Percentiles rank a stretch among this genome's conserved stretches.
Evolutionary conservation across 371 early-diverging fungal genomes (phyloP).

Genomic region (Rhizopus delemar): DNA sequence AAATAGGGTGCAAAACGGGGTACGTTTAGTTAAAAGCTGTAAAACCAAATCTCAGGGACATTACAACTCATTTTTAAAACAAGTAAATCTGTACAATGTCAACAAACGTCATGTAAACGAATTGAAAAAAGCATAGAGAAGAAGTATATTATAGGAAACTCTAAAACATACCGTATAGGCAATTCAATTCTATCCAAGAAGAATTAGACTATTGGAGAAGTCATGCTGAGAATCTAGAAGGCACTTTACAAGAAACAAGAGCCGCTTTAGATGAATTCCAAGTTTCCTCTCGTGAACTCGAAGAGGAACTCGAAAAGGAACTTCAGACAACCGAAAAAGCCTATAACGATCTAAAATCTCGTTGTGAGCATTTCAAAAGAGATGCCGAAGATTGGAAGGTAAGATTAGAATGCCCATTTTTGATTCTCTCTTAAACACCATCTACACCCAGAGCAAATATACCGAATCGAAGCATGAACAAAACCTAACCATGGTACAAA

Average conservation of each 20-base stretch:
- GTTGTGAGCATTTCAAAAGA: slow-evolving; percentile 54
- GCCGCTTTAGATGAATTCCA: slow-evolving; percentile 65
- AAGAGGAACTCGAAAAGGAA: slow-evolving; percentile 67
- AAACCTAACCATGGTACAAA: slow-evolving; percentile 63
- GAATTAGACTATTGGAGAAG: slow-evolving; percentile 62
- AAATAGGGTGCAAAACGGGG: neutral
- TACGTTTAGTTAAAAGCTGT: neutral
- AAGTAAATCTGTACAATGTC: too few relatives aligned
- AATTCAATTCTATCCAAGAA: slow-evolving; percentile 54
- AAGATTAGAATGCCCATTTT: neutral
- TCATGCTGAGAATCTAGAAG: slow-evolving; percentile 52
- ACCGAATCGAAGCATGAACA: slow-evolving; percentile 59
- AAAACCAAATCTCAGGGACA: too few relatives aligned
- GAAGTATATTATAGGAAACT: too few relatives aligned
- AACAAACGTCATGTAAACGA: too few relatives aligned
- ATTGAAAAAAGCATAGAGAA: too few relatives aligned
- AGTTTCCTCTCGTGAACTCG: slow-evolving; percentile 61
- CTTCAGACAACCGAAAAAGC: slow-evolving; percentile 62
- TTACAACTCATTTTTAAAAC: too few relatives aligned
- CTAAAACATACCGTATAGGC: slow-evolving; percentile 22
- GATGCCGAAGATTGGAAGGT: slow-evolving; percentile 82
- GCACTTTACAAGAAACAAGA: slow-evolving; percentile 57
- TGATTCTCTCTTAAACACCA: neutral
- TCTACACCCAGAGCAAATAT: slow-evolving; percentile 36
- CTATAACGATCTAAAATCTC: slow-evolving; percentile 59